Evolutionary conservation across 805 yeast species (phyloP), one percentile per base, ranked within the genome.

Genomic region (Starmera dryadoides): DNA sequence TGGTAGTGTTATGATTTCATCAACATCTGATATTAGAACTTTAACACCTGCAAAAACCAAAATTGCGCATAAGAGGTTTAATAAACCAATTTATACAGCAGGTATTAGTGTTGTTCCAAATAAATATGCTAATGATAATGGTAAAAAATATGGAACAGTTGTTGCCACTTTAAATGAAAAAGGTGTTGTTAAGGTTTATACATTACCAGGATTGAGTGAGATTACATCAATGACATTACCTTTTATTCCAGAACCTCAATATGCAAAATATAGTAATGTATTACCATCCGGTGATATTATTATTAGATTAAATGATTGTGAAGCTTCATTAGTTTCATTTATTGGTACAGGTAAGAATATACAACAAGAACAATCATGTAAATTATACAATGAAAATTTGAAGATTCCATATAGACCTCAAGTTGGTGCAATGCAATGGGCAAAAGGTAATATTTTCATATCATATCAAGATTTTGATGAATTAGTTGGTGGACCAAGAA

Each of bases 371-470:
- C 43, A 49, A n/a, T 56, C 66, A 1, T 95, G 86, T 56, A 62
- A 70, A 2, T 61, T 93, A 28, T 89, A 81, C 62, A 82, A 85
- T 52, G 81, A 76, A 20, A 74, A 77, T 44, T 69, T 83, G 34
- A 63, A 72, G 6, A 73, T 82, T 17, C 94, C 96, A 2, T 74
- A 77, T 25, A 70, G 98, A 35, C 99, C 98, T 2, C 69, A 76
- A 4, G 77, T 86, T 6, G 77, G 87, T 29, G 75, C 93, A 0
- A 66, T 85, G 33, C 91, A 82, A 58, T 85, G 96, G 93, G 86
- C 93, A 6, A 77, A 81, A 47, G 96, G 96, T 3, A 64, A 82
- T 0, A 76, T 77, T 16, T 69, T 71, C 44, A 71, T 81, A n/a
- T 64, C 79, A 2, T 58, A 72, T 18, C 68, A 71, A 1, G 95